Base-by-base conservation (phyloP, 768 basidiomycete genomes). In the Auriscalpium orientale region DNA sequence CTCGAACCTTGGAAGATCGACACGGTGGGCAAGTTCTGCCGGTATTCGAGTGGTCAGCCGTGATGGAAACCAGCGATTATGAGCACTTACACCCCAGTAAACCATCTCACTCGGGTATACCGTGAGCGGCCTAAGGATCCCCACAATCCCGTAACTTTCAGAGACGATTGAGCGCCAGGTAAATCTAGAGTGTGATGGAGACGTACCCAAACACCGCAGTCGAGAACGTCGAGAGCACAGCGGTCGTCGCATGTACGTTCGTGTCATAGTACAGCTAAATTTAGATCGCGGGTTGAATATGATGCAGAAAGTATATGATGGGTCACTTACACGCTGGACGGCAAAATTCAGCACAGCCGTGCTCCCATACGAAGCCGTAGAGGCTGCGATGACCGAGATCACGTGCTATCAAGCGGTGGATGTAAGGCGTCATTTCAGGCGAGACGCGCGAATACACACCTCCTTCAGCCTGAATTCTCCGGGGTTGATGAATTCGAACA, bases 71-170 rank as follows among this genome's bases (percentile, higher is more conserved):
- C 28, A 28, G 28, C 28, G 28, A 28, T 4, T 28, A 28, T 28
- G 2, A 5, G 28, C 28, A 70, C 76, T 57, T 62, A 81, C 80
- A 45, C 57, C 54, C 81, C 81, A 82, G 59, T 82, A 83, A 13
- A 84, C 80, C 80, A 81, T 80, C 64, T 82, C 81, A 18, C 78
- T 76, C 0, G 81, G 81, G 63, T 83, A 81, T 6, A 83, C 80
- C 0, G 79, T 80, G 20, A 84, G 68, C 2, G 82, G 81, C 2
- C 82, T 76, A 11, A 83, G 68, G 3, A 85, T 61, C 3, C 84
- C 83, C 5, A 81, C 80, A 6, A 85, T 66, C 2, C 82, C 82
- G 59, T 83, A 84, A 15, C 82, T 82, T 46, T 40, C 49, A 46
- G 45, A 51, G 28, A 28, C 7, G 28, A 4, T 4, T 28, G 28